Evolutionary conservation across 371 early-diverging fungal genomes (phyloP).

Genomic region (Coemansia sp.): DNA sequence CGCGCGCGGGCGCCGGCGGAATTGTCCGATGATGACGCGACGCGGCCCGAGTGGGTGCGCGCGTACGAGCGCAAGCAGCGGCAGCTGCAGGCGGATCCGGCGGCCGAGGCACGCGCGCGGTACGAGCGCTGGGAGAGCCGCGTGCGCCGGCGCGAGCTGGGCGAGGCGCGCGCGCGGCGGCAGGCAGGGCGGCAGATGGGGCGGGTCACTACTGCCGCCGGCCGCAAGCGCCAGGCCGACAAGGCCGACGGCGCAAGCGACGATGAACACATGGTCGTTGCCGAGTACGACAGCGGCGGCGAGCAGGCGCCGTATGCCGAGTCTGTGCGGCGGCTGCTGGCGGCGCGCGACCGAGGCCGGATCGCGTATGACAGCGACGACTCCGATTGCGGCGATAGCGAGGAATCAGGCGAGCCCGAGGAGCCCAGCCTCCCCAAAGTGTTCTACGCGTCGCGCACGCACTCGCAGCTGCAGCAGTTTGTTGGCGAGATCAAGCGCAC

Average conservation of each 20-base stretch:
- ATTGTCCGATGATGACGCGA: background rate
- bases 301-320: slow-evolving; percentile 17
- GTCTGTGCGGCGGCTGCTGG: slow-evolving; percentile 22
- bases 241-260: slow-evolving; percentile 13
- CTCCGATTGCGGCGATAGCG: slow-evolving; percentile 15
- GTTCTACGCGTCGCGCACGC: slow-evolving; percentile 84
- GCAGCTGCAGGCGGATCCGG: background rate
- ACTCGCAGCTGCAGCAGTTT: slow-evolving; percentile 94
- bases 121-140: background rate
- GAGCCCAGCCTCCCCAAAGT: slow-evolving; percentile 55
- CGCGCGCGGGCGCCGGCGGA: background rate
- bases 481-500: slow-evolving; percentile 86
- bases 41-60: slow-evolving; percentile 46
- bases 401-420: background rate
- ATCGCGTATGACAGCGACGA: slow-evolving; percentile 15
- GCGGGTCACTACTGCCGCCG: background rate
- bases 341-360: slow-evolving; percentile 3
- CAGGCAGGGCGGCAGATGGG: background rate
- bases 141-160: slow-evolving; percentile 1
- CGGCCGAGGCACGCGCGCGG: background rate
- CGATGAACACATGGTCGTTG: slow-evolving; percentile 18
- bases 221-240: background rate
- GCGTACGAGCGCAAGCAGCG: slow-evolving; percentile 36
- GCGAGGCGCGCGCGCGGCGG: background rate
- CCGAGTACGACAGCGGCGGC: slow-evolving; percentile 26